Percentiles rank a stretch among this genome's conserved stretches.
Evolutionary conservation across 352 stramenopile species (phyloP).

Genomic region (Pythium insidiosum): DNA sequence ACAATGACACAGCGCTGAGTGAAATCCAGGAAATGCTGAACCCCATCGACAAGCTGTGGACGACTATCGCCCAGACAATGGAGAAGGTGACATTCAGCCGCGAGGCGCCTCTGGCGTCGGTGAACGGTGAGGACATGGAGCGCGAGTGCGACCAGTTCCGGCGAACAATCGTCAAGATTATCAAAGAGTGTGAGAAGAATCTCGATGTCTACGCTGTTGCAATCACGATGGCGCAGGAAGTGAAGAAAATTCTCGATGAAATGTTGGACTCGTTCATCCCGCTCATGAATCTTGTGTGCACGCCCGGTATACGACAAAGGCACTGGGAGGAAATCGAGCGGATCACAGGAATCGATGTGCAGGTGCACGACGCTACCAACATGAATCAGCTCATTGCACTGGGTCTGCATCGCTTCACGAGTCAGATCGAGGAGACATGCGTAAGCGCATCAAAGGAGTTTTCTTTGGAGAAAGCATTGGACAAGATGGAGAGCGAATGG

Average conservation of each 20-base stretch:
- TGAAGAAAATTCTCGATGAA: conserved; percentile 78
- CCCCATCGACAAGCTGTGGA: conserved; percentile 87
- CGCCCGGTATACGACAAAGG: conserved; percentile 85
- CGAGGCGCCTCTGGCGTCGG: conserved; percentile 45
- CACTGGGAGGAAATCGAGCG: conserved; percentile 92
- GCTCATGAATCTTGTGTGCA: conserved; percentile 90
- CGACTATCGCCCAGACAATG: conserved; percentile 72
- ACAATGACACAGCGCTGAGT: conserved; percentile 69
- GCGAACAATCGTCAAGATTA: conserved; percentile 83
- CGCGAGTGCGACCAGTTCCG: conserved; percentile 84
- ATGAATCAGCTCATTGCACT: conserved; percentile 90
- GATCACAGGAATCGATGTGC: conserved; percentile 83
- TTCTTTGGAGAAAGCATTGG: conserved; percentile 87
- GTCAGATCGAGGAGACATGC: conserved; percentile 89
- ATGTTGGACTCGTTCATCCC: conserved; percentile 87
- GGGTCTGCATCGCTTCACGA: conserved; percentile 75
- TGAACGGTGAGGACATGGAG: conserved; percentile 84
- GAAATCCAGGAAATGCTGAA: conserved; percentile 71
- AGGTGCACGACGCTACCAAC: conserved; percentile 86
- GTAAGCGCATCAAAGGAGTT: conserved; percentile 93
- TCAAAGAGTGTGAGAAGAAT: conserved; percentile 88
- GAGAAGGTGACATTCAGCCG: conserved; percentile 67
- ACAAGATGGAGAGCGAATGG: conserved; percentile 94
- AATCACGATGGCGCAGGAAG: conserved; percentile 71
- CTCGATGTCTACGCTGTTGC: conserved; percentile 74